Base-by-base conservation (phyloP, 2,329 filamentous ascomycete species). In the Myotisia sp. region DNA sequence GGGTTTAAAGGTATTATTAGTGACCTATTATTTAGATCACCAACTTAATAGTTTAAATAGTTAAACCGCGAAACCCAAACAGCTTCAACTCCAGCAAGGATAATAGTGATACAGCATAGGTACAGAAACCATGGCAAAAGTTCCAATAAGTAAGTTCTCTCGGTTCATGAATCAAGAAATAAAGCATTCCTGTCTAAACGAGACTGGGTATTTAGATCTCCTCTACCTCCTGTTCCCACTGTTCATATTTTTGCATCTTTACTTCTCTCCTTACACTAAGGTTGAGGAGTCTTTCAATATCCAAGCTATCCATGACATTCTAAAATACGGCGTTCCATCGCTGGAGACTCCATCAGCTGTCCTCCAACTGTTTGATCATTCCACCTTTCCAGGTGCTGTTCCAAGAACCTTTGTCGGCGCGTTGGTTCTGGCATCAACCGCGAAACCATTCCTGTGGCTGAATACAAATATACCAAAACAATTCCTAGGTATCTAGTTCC, bases 271-370 rank as follows among this genome's bases (percentile, higher is more conserved):
- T 1, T 87, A 92, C 62, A 94, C 86, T 37, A 98, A 98, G 58
- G 90, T 98, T 39, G 90, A 98, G 57, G 90, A 98, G 59, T 95
- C 87, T 0, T 95, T 98, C 70, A 93, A 93, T 55, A 74, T 95
- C 38, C 90, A 98, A 56, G 90, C 90, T 4, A 71, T 76, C 3
- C 90, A 95, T 57, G 90, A 98, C 55, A 79, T 98, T 22, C 58
- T 93, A 39, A 70, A 71, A 23, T 84, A 90, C 53, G 85, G 85
- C 16, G 74, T 82, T 1, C 82, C 83, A 0, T 68, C 64, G 1
- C 53, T 58, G 13, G 51, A 64, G 3, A 62, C 71, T 33, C 32
- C 32, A 13, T 21, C 27, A 18, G 20, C 22, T 12, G 14, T 26
- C 22, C 24, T 34, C 23, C 18, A 12, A 6, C 22, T 26, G 18